Base-by-base conservation (phyloP, 192 early-diverging fungal species). In the Backusella macrospora region DNA sequence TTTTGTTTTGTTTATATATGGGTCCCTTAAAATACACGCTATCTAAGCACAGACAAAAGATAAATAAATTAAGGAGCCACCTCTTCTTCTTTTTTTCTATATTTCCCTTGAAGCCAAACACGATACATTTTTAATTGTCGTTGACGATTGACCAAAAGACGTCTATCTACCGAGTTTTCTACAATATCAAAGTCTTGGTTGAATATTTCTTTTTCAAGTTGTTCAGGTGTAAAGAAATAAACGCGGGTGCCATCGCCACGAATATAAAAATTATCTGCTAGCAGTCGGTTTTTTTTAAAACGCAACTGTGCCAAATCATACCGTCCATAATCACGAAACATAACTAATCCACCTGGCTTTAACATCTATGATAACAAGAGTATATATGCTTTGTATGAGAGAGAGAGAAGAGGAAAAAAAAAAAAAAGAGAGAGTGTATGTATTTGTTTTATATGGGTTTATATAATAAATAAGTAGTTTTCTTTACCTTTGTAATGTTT, bases 241-340 rank as follows among this genome's bases (percentile, higher is more conserved):
- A 96, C 95, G 49, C 95, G 81, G 0, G 97, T 99, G 12, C 96
- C 95, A 82, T 98, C 97, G 38, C 98, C 97, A 29, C 98, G 92
- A 48, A 96, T 92, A 83, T 99, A 99, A 82, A 98, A 91, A 83
- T 98, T 97, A 38, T 96, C 92, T 8, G 94, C 91, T 8, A 99
- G 80, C 78, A 97, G 86, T 34, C 96, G 87, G 46, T 92, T 93
- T 18, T 92, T 84, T 78, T 99, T 99, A 81, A 99, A 96, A 55
- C 97, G 90, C 63, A 99, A 82, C 81, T 99, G 98, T 15, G 97
- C 95, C 77, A 97, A 86, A 80, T 99, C 98, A 81, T 99, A 96
- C n/a, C 96, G 83, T 15, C 94, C 98, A 82, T 99, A 99, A 80
- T 99, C 98, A 42, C 95, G 84, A 79, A 97, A 94, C 69, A 96